These are phyloP conservation scores for Picea sitchensis DNA, from an alignment of 75 land plant species.

Conservation along the genomic window DNA sequence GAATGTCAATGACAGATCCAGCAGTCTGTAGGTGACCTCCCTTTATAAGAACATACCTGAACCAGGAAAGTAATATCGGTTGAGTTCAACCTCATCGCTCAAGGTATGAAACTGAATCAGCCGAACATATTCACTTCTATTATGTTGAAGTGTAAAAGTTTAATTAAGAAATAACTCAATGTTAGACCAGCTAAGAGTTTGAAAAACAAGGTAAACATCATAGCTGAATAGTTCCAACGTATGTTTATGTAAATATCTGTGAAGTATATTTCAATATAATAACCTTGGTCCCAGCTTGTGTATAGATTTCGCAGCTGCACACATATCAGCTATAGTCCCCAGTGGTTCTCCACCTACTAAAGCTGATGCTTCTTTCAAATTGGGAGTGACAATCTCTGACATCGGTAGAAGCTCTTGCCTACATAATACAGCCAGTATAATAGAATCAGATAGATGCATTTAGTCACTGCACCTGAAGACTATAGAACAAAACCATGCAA, in stretches of 20 bases:
- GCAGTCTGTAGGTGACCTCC: conserved; percentile 79
- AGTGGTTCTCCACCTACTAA: conserved; percentile 59
- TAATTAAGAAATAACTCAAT: not conserved
- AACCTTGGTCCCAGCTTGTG: conserved; percentile 72
- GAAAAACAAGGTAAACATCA: not conserved
- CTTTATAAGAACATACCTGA: conserved; percentile 89
- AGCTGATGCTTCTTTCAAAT: conserved; percentile 80
- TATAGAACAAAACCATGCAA: not conserved
- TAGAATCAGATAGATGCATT: not conserved
- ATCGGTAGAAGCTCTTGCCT: conserved; percentile 74
- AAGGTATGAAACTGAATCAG: not conserved
- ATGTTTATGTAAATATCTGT: not conserved
- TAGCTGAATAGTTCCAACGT: not conserved
- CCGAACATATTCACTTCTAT: not conserved
- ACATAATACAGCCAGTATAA: conserved; percentile 7
- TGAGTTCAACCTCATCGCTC: not conserved
- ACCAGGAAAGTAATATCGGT: not conserved
- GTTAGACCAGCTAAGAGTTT: not conserved
- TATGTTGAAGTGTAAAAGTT: not conserved
- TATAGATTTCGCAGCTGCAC: conserved; percentile 73
- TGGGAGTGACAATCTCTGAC: conserved; percentile 91
- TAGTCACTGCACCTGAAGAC: not conserved
- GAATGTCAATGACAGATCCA: conserved; percentile 66
- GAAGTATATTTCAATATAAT: conserved; percentile 1
- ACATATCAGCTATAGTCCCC: conserved; percentile 67